A percentile compares a stretch with the other conserved stretches of the same genome.
phyloP scores from a whole-genome alignment of 1,139 yeast species.

The Yamadazyma atlantica region DNA sequence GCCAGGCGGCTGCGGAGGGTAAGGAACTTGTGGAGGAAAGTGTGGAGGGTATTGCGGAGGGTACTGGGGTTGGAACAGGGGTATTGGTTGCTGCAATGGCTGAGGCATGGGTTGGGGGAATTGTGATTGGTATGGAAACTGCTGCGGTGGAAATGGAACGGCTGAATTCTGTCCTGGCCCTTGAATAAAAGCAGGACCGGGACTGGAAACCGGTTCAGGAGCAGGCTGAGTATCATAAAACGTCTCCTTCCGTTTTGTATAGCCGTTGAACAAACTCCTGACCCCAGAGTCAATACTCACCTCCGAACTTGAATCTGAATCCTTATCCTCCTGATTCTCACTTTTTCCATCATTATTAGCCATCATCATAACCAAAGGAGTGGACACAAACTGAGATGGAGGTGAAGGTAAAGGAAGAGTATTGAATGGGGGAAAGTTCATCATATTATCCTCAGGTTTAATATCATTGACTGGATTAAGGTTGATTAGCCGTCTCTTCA shows the following conservation, averaged over 20 bases:
- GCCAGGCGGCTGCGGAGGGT: no score
- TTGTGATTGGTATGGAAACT: no score
- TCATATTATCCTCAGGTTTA: slow-evolving; percentile 25
- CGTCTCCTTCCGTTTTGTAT: slow-evolving; percentile 2
- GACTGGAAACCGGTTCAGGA: not conserved
- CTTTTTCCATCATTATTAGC: not conserved
- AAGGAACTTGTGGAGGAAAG: no score
- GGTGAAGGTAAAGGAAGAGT: slow-evolving; percentile 22
- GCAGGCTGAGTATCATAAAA: slow-evolving; percentile 6
- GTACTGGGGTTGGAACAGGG: not conserved
- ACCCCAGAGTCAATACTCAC: slow-evolving; percentile 13
- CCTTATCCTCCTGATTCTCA: slow-evolving; percentile 1
- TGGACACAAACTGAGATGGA: slow-evolving; percentile 11
- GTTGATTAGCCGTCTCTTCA: slow-evolving; percentile 13
- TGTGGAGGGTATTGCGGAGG: no score
- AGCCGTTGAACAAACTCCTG: slow-evolving; percentile 10
- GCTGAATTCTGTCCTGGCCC: not conserved
- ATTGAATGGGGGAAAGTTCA: slow-evolving; percentile 27
- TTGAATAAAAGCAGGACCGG: not conserved
- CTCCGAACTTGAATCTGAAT: slow-evolving; percentile 10
- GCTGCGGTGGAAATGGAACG: slow-evolving; percentile 1
- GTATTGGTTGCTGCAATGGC: not conserved
- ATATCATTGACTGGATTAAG: slow-evolving; percentile 19
- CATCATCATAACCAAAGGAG: slow-evolving; percentile 15
- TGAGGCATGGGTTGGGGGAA: no score